phyloP scores from a whole-genome alignment of 2,329 filamentous ascomycete genomes.

The Phialophora chinensis region DNA sequence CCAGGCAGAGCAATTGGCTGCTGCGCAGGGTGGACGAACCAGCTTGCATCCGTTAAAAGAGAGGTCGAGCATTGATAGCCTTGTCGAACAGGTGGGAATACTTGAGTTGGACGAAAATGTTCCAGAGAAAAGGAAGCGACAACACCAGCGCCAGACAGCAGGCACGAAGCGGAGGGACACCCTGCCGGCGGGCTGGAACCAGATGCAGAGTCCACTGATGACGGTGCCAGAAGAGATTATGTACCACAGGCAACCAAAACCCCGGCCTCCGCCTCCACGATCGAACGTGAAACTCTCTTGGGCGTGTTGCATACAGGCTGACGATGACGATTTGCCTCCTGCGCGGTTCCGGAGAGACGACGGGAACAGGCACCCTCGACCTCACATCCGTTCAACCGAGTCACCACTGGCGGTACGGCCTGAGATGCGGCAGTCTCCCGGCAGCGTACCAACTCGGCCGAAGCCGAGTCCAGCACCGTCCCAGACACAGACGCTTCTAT shows the following conservation, averaged over 20 bases:
- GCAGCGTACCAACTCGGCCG: conserved; percentile 25
- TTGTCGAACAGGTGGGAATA: conserved; percentile 79
- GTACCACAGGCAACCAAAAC: conserved; percentile 24
- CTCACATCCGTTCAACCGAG: not conserved
- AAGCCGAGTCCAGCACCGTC: conserved; percentile 40
- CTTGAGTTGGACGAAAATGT: conserved; percentile 63
- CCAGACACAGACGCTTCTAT: conserved; percentile 58
- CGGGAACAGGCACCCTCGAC: conserved; percentile 1
- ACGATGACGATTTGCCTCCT: conserved; percentile 32
- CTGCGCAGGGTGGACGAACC: conserved; percentile 55
- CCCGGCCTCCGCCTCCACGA: conserved; percentile 24
- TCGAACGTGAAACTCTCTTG: conserved; percentile 40
- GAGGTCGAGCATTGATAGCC: conserved; percentile 82
- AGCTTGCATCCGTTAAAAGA: conserved; percentile 64
- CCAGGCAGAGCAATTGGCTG: conserved; percentile 65
- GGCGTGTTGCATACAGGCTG: conserved; percentile 37
- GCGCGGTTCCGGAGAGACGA: conserved; percentile 11
- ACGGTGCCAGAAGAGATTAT: conserved; percentile 49
- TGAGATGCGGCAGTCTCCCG: conserved; percentile 27
- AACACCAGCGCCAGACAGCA: conserved; percentile 35
- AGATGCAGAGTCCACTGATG: conserved; percentile 54
- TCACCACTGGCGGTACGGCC: conserved; percentile 8
- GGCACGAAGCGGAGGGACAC: conserved; percentile 34
- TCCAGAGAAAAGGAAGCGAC: conserved; percentile 35
- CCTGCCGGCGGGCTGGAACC: conserved; percentile 53